These are phyloP conservation scores for Schoenoplectus tabernaemontani DNA, from an alignment of 202 grass and related monocot species.

Conservation along the genomic window DNA sequence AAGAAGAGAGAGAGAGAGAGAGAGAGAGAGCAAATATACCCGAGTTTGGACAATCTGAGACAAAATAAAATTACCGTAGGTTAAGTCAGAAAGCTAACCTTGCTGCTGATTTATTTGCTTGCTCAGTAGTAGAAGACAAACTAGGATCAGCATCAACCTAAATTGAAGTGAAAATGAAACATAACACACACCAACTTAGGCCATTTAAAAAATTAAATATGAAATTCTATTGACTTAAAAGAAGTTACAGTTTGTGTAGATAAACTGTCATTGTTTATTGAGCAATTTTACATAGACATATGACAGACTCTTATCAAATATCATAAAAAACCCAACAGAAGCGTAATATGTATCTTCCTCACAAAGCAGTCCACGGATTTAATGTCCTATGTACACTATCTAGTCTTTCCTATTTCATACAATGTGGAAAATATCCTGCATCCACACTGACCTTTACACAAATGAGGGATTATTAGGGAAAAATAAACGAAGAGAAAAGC, in stretches of 20 bases:
- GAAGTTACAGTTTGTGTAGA: neutral
- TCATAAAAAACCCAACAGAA: neutral
- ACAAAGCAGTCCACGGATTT: neutral
- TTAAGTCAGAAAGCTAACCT: constrained; percentile 36
- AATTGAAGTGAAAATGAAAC: constrained; percentile 23
- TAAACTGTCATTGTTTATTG: neutral
- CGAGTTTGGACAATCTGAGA: neutral
- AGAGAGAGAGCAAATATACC: neutral
- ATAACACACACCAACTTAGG: neutral
- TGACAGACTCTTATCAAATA: neutral
- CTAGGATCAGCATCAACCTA: constrained; percentile 47
- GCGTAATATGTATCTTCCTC: neutral
- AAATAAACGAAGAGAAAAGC: neutral
- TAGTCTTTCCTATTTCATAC: neutral
- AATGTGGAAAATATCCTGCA: neutral
- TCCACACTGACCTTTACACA: neutral
- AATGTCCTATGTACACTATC: neutral
- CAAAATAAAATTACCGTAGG: neutral
- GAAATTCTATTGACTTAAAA: neutral
- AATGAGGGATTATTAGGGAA: neutral
- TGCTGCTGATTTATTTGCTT: constrained; percentile 37
- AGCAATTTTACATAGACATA: neutral
- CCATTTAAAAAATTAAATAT: constrained; percentile 2
- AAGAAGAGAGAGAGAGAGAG: neutral
- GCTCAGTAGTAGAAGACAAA: constrained; percentile 42